Percentiles rank a stretch among this genome's conserved stretches.
phyloP scores from a whole-genome alignment of 768 basidiomycete genomes.

The Mycena sanguinolenta region DNA sequence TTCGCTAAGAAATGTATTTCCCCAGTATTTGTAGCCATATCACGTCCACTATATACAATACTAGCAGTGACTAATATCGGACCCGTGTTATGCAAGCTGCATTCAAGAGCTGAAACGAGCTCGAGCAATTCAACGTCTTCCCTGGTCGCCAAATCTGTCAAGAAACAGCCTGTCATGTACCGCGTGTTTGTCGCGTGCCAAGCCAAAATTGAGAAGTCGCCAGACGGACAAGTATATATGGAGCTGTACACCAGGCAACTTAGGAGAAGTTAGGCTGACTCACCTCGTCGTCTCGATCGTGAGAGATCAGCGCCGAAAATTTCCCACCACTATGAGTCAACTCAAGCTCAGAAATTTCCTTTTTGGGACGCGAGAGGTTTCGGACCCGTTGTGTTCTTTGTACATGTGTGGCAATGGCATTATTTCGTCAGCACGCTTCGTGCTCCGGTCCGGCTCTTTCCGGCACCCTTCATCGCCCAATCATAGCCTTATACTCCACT shows the following conservation, averaged over 20 bases:
- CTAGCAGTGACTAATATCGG: too few species aligned
- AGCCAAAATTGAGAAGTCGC: background rate
- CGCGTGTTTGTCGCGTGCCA: background rate
- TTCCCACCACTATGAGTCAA: background rate
- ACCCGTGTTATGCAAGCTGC: too few species aligned
- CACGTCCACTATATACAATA: too few species aligned
- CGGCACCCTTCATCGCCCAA: background rate
- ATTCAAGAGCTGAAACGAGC: too few species aligned
- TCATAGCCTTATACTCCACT: background rate
- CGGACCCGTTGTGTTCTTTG: constrained; percentile 10
- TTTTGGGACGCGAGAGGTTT: constrained; percentile 2
- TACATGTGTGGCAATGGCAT: background rate
- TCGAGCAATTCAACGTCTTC: too few species aligned
- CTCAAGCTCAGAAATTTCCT: constrained; percentile 5
- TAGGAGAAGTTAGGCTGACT: background rate
- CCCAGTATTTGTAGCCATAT: constrained; percentile 9
- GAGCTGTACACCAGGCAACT: background rate
- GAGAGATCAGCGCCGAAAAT: background rate
- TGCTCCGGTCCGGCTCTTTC: background rate
- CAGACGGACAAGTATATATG: constrained; percentile 1
- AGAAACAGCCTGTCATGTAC: background rate
- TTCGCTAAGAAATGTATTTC: constrained; percentile 9
- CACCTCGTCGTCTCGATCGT: background rate
- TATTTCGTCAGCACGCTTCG: background rate
- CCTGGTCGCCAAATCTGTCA: too few species aligned